Evolutionary conservation across 1,139 yeast species (phyloP).

Genomic region (Blastobotrys indianensis): DNA sequence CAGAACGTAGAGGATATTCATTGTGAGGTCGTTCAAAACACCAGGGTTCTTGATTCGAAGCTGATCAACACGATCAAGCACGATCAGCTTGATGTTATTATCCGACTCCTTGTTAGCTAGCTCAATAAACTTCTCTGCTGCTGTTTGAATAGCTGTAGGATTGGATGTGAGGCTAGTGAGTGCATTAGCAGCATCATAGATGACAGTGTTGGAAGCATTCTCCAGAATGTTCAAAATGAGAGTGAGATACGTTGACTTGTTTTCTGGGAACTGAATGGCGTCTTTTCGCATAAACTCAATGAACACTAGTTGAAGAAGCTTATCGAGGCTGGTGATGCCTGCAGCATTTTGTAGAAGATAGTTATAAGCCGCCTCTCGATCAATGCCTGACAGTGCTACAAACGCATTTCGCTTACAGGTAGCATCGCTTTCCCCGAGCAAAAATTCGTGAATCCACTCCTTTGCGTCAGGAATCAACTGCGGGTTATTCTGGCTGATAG

Average conservation of each 20-base stretch:
- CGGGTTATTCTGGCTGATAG: constrained; percentile 69
- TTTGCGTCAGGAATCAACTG: constrained; percentile 92
- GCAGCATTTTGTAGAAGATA: constrained; percentile 70
- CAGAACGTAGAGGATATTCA: constrained; percentile 82
- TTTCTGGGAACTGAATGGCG: constrained; percentile 55
- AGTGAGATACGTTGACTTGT: constrained; percentile 66
- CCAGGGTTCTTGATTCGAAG: constrained; percentile 76
- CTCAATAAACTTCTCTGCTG: constrained; percentile 80
- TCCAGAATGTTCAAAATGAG: constrained; percentile 71
- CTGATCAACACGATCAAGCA: constrained; percentile 77
- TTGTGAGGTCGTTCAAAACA: constrained; percentile 72
- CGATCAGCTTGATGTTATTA: constrained; percentile 87
- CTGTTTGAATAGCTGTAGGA: constrained; percentile 64
- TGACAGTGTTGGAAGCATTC: constrained; percentile 66
- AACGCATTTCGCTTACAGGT: constrained; percentile 96
- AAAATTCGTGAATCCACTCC: constrained; percentile 67
- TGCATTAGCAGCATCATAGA: constrained; percentile 88
- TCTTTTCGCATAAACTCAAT: constrained; percentile 89
- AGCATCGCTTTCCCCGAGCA: constrained; percentile 80
- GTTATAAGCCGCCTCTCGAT: constrained; percentile 77
- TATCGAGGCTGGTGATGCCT: constrained; percentile 65
- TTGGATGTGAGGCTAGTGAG: constrained; percentile 67
- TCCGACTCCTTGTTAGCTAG: constrained; percentile 89
- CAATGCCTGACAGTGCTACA: constrained; percentile 74
- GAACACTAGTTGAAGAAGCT: constrained; percentile 80